A percentile compares a stretch with the other conserved stretches of the same genome.
phyloP scores from a whole-genome alignment of 139 green algal species.

The Raphidocelis subcapitata region DNA sequence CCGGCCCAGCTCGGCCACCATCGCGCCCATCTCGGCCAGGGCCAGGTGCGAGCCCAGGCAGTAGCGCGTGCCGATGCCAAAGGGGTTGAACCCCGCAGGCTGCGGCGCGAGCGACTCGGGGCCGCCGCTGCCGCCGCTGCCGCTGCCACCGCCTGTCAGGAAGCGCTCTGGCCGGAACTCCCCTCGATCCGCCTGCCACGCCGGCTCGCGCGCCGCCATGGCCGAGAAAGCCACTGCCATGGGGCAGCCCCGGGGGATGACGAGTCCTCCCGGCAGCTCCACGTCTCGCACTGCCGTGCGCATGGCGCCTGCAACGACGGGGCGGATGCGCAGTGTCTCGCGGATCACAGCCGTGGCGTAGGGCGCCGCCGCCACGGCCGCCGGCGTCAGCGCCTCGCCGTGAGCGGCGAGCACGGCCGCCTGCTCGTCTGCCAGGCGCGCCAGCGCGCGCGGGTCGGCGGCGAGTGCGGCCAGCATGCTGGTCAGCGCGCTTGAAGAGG shows the following conservation, averaged over 20 bases:
- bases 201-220: constrained; percentile 5
- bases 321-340: constrained; percentile 5
- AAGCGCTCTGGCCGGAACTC: constrained; percentile 7
- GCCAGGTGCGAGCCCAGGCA: constrained; percentile 13
- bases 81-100: not conserved
- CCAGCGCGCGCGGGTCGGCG: not conserved
- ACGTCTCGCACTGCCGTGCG: not conserved
- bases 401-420: not conserved
- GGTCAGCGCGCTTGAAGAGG: constrained; percentile 10
- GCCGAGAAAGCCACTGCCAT: not conserved
- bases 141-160: not conserved
- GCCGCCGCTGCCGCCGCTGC: not conserved
- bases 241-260: constrained; percentile 1
- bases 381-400: not conserved
- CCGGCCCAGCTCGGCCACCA: constrained; percentile 13
- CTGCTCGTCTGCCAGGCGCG: constrained; percentile 3
- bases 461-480: constrained; percentile 4
- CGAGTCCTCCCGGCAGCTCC: not conserved
- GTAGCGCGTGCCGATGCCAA: constrained; percentile 15
- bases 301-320: not conserved
- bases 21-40: constrained; percentile 1
- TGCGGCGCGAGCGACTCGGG: not conserved
- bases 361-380: constrained; percentile 5
- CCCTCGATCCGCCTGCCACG: not conserved
- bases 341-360: constrained; percentile 10